Conservation (phyloP, 805 yeast genomes). For the Metschnikowia proteae region DNA sequence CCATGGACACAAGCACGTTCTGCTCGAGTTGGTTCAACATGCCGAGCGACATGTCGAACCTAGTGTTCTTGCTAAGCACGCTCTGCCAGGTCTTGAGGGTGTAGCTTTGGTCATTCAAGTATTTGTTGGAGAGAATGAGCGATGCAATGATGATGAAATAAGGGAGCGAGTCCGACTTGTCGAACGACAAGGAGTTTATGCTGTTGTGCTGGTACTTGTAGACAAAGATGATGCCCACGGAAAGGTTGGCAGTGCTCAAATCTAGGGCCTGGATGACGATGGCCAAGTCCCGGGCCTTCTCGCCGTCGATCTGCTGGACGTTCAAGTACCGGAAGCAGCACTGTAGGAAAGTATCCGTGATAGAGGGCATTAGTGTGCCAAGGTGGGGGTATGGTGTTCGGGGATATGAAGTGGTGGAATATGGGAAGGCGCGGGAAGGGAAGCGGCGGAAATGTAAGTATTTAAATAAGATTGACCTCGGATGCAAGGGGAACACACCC, state of each 20-base stretch:
- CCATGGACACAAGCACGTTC: constrained; percentile 15
- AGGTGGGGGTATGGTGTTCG: not conserved
- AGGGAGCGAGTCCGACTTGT: constrained; percentile 12
- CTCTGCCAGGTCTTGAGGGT: constrained; percentile 50
- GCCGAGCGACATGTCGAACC: constrained; percentile 11
- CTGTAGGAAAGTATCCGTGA: constrained; percentile 11
- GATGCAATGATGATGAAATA: constrained; percentile 17
- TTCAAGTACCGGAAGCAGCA: constrained; percentile 13
- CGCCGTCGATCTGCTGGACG: constrained; percentile 4
- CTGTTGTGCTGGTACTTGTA: constrained; percentile 11
- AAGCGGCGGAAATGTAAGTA: constrained; percentile 6
- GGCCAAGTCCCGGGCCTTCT: constrained; percentile 10
- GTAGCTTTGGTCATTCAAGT: constrained; percentile 47
- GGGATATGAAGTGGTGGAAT: not conserved
- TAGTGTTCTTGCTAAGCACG: constrained; percentile 12
- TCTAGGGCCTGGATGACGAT: constrained; percentile 16
- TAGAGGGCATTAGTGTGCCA: constrained; percentile 6
- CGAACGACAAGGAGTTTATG: constrained; percentile 11
- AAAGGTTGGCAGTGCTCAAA: constrained; percentile 15
- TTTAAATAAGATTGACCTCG: constrained; percentile 6
- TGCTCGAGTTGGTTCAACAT: constrained; percentile 19
- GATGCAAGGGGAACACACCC: not conserved
- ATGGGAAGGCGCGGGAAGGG: not conserved
- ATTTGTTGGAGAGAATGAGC: constrained; percentile 30
- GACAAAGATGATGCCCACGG: constrained; percentile 16